These are phyloP conservation scores for Fusarium lyarnte DNA, from an alignment of 2,329 filamentous ascomycete genomes.

Conservation along the genomic window DNA sequence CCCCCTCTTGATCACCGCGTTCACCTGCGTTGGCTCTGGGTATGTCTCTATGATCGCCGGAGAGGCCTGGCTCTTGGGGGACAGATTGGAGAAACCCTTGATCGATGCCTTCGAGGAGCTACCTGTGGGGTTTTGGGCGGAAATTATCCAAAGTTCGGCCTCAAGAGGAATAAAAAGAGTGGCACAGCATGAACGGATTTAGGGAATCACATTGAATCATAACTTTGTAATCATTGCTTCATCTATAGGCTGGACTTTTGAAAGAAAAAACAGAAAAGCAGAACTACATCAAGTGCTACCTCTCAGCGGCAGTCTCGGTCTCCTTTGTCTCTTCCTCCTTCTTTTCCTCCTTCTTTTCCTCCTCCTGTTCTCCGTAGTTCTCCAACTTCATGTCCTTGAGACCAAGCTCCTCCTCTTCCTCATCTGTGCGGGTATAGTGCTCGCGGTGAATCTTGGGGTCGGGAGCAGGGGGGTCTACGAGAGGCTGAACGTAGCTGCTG, in stretches of 20 bases:
- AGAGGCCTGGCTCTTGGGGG: not conserved
- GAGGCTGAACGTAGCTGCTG: constrained; percentile 91
- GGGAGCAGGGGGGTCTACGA: constrained; percentile 73
- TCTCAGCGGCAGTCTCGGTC: constrained; percentile 15
- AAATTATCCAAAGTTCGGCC: not conserved
- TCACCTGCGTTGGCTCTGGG: not conserved
- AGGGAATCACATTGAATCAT: not conserved
- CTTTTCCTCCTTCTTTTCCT: constrained; percentile 45
- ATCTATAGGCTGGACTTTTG: constrained; percentile 28
- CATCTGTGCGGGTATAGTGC: constrained; percentile 86
- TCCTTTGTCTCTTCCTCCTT: constrained; percentile 26
- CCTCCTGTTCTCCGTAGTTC: constrained; percentile 70
- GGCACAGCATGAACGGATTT: not conserved
- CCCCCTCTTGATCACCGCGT: not conserved
- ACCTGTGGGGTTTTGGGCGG: not conserved
- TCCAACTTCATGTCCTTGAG: constrained; percentile 93
- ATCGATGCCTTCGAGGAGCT: not conserved
- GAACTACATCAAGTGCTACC: constrained; percentile 11
- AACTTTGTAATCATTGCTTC: constrained; percentile 26
- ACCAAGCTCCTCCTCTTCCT: constrained; percentile 94
- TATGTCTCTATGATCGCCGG: constrained; percentile 2
- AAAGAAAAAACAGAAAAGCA: constrained; percentile 3
- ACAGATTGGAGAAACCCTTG: not conserved
- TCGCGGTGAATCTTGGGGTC: constrained; percentile 85
- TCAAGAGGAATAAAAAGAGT: not conserved